Conservation (phyloP, 768 basidiomycete species). For the Trametes meyenii region DNA sequence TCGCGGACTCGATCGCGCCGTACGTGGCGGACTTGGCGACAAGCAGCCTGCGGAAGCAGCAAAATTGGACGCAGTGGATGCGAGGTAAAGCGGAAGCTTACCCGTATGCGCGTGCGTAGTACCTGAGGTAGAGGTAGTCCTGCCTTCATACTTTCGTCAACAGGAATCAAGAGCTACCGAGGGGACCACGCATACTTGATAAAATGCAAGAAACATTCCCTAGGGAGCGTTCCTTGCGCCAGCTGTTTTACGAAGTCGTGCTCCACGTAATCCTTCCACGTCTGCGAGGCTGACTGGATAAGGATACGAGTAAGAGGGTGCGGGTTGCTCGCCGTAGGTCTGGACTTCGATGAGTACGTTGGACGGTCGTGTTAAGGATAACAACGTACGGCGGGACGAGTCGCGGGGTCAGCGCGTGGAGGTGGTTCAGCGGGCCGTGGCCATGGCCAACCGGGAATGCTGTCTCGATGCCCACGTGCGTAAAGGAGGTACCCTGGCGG, state of each 20-base stretch:
- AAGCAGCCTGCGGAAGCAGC: slow-evolving; percentile 53
- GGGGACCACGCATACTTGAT: slow-evolving; percentile 59
- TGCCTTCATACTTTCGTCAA: slow-evolving; percentile 50
- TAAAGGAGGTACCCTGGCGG: slow-evolving; percentile 65
- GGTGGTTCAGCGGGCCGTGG: slow-evolving; percentile 85
- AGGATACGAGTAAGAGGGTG: slow-evolving; percentile 71
- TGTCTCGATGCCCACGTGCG: slow-evolving; percentile 71
- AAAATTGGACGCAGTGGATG: not conserved
- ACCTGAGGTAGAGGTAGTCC: slow-evolving; percentile 80
- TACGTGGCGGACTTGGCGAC: slow-evolving; percentile 77
- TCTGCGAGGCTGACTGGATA: slow-evolving; percentile 53
- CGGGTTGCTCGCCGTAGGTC: slow-evolving; percentile 60
- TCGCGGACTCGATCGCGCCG: slow-evolving; percentile 60
- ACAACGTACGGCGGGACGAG: slow-evolving; percentile 59
- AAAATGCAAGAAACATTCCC: slow-evolving; percentile 77
- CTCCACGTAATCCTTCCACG: slow-evolving; percentile 77
- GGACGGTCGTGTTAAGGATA: not conserved
- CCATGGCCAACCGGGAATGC: slow-evolving; percentile 73
- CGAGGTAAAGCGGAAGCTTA: slow-evolving; percentile 32
- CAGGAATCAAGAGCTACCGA: not conserved
- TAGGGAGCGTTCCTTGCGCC: slow-evolving; percentile 68
- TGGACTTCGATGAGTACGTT: slow-evolving; percentile 28
- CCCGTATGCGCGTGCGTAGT: slow-evolving; percentile 85
- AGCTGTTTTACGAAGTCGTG: slow-evolving; percentile 84
- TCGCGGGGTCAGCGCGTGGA: slow-evolving; percentile 56